These are phyloP conservation scores for Jamesozyma spencerorum DNA, from an alignment of 805 yeast genomes.

Conservation along the genomic window DNA sequence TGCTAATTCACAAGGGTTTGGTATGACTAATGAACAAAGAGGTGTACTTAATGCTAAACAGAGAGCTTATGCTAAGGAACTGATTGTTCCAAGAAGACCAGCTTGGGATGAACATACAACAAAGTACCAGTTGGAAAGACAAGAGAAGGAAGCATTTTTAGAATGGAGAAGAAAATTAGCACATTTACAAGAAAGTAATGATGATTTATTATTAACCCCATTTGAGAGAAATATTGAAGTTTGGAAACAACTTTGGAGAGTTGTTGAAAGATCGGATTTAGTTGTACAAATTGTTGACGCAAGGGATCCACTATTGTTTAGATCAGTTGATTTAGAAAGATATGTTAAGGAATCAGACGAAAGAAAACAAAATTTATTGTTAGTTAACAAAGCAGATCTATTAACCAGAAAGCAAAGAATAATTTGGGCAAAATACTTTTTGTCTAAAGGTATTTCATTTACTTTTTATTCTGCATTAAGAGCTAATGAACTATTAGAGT, in stretches of 20 bases:
- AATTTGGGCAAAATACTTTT: slow-evolving; percentile 81
- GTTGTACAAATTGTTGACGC: slow-evolving; percentile 97
- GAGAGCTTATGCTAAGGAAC: slow-evolving; percentile 54
- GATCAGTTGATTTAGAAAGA: slow-evolving; percentile 77
- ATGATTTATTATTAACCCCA: slow-evolving; percentile 81
- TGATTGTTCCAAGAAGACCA: slow-evolving; percentile 92
- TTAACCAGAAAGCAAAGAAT: slow-evolving; percentile 67
- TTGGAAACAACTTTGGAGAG: slow-evolving; percentile 98
- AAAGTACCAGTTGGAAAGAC: slow-evolving; percentile 67
- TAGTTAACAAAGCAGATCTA: slow-evolving; percentile 91
- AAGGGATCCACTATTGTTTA: slow-evolving; percentile 80
- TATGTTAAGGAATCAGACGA: slow-evolving; percentile 73
- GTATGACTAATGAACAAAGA: slow-evolving; percentile 61
- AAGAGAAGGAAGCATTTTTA: slow-evolving; percentile 82
- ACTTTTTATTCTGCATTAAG: slow-evolving; percentile 89
- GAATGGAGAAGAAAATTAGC: slow-evolving; percentile 94
- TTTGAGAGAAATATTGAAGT: slow-evolving; percentile 95
- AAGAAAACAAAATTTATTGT: slow-evolving; percentile 67
- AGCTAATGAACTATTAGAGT: slow-evolving; percentile 68
- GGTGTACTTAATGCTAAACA: slow-evolving; percentile 51
- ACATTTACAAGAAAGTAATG: slow-evolving; percentile 64
- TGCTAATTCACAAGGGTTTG: slow-evolving; percentile 42
- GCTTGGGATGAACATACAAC: slow-evolving; percentile 68
- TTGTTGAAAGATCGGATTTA: slow-evolving; percentile 86
- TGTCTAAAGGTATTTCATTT: slow-evolving; percentile 56